Conservation (phyloP, 73 alveolate genomes). For the Symbiodinium pilosum region DNA sequence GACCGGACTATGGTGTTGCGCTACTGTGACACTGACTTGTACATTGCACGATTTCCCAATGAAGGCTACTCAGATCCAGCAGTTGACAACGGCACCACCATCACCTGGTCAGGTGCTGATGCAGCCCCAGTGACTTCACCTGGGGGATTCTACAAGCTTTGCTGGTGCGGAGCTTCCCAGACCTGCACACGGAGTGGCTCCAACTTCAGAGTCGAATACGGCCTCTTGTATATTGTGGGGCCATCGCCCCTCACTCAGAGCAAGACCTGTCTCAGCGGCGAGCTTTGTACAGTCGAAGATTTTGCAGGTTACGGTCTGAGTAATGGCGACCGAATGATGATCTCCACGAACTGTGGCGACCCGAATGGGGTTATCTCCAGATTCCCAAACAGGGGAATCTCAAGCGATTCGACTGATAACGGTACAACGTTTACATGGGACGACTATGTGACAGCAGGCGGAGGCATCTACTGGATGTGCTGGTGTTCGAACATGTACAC, state of each 20-base stretch:
- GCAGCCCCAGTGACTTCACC: conserved; percentile 47
- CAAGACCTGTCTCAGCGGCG: conserved; percentile 81
- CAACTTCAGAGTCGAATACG: conserved; percentile 74
- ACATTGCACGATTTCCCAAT: conserved; percentile 66
- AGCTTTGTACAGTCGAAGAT: conserved; percentile 27
- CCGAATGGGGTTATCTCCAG: conserved; percentile 38
- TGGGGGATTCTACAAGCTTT: conserved; percentile 65
- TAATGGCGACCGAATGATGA: conserved; percentile 53
- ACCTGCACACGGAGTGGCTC: conserved; percentile 68
- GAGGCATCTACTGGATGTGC: conserved; percentile 77
- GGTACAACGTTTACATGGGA: conserved; percentile 35
- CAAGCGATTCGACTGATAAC: conserved; percentile 5
- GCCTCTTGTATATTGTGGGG: conserved; percentile 47
- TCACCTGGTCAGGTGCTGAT: conserved; percentile 53
- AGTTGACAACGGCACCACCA: conserved; percentile 72
- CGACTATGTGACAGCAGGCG: conserved; percentile 48
- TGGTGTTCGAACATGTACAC: conserved; percentile 81
- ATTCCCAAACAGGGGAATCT: conserved; percentile 58
- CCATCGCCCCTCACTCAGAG: conserved; percentile 60
- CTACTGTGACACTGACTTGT: conserved; percentile 51
- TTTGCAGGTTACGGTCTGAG: conserved; percentile 57
- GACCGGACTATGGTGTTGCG: conserved; percentile 69
- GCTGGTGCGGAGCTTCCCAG: conserved; percentile 84
- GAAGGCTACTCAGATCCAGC: conserved; percentile 75
- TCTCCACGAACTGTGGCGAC: conserved; percentile 59